Evolutionary conservation across 1,284 basidiomycete species (phyloP).

Genomic region (Papiliotrema laurentii): DNA sequence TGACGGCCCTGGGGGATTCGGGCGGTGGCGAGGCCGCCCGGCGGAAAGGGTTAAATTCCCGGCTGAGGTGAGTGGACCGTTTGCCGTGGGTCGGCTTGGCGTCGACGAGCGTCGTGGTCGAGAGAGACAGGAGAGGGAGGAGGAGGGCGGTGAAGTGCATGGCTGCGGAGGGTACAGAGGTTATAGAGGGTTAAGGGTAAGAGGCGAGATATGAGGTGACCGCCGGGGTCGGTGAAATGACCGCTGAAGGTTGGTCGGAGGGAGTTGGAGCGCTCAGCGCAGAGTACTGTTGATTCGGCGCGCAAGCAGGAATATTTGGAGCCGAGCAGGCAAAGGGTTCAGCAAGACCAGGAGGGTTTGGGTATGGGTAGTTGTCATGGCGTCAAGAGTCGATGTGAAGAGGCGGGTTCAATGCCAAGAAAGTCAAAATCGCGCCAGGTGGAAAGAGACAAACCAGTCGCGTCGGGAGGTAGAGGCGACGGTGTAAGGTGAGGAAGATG

Average conservation of each 20-base stretch:
- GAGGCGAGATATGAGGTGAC: background rate
- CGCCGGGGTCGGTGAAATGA: constrained; percentile 12
- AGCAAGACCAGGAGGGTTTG: background rate
- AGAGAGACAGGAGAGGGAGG: constrained; percentile 18
- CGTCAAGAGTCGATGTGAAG: background rate
- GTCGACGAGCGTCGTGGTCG: constrained; percentile 8
- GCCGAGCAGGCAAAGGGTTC: too few relatives aligned
- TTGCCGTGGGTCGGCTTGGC: constrained; percentile 1
- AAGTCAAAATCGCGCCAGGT: too few relatives aligned
- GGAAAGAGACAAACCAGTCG: too few relatives aligned
- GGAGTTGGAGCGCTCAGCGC: constrained; percentile 5
- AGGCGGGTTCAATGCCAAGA: too few relatives aligned
- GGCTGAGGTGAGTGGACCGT: background rate
- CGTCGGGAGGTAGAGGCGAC: too few relatives aligned
- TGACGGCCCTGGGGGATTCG: constrained; percentile 1
- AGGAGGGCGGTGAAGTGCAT: constrained; percentile 26
- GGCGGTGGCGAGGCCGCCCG: constrained; percentile 4
- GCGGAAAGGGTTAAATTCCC: constrained; percentile 3
- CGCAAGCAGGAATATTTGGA: background rate
- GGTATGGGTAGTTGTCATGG: background rate
- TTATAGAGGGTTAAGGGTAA: background rate
- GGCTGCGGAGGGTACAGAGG: constrained; percentile 1
- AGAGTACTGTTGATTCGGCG: background rate
- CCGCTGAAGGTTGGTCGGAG: constrained; percentile 24
- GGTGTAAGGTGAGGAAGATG: too few relatives aligned